A percentile compares a stretch with the other conserved stretches of the same genome.
These are phyloP conservation scores for Puccinia triticina DNA, from an alignment of 1,284 basidiomycete genomes.

Conservation along the genomic window DNA sequence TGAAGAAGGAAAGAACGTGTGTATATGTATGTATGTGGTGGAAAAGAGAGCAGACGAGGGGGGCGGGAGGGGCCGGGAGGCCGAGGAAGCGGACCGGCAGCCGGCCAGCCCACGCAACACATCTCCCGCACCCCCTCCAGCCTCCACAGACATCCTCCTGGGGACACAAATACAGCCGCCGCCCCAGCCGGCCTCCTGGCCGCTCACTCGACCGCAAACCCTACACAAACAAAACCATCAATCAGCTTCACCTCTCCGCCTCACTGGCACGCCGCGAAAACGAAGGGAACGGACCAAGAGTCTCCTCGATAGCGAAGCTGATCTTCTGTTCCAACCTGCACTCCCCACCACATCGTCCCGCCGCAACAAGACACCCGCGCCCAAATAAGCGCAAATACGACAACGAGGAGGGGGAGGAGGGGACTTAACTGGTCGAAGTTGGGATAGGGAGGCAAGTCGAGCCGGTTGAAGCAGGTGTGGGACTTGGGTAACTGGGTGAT, in stretches of 20 bases:
- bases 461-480: conserved; percentile 57
- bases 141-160: no score
- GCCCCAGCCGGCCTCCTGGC: no score
- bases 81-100: no score
- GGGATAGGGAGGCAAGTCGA: conserved; percentile 55
- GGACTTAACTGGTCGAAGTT: conserved; percentile 68
- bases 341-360: no score
- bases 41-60: no score
- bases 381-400: neutral
- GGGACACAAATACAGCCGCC: no score
- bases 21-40: no score
- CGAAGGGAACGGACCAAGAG: conserved; percentile 39
- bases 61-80: no score
- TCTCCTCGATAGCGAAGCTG: conserved; percentile 53
- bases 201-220: conserved; percentile 2
- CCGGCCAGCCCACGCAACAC: no score
- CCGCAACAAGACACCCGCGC: neutral
- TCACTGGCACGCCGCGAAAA: neutral
- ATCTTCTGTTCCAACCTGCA: conserved; percentile 54
- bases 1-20: no score
- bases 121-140: no score
- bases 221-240: neutral
- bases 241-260: neutral
- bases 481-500: conserved; percentile 54
- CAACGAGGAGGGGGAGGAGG: conserved; percentile 54